phyloP scores from a whole-genome alignment of 306 rosid genomes.

The Quercus engelmannii region DNA sequence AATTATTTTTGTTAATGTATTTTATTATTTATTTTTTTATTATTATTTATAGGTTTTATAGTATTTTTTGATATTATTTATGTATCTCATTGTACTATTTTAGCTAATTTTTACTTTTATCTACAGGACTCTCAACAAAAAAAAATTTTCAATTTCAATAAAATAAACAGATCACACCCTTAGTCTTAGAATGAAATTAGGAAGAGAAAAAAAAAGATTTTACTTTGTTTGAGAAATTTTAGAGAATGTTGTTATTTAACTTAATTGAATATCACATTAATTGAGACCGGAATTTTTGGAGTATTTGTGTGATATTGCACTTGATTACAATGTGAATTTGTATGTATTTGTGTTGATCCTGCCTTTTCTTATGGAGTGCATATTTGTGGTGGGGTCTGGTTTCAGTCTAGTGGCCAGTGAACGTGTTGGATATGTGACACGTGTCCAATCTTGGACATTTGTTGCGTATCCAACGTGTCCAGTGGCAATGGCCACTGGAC shows the following conservation, averaged over 20 bases:
- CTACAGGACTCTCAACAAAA: rapidly evolving
- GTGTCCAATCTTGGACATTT: no score
- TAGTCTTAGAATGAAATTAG: no score
- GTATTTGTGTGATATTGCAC: background rate
- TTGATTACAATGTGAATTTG: background rate
- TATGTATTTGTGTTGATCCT: background rate
- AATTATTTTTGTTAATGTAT: no score
- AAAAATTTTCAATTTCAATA: no score
- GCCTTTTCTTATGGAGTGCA: background rate
- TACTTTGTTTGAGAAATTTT: background rate
- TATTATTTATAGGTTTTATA: no score
- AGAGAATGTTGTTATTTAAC: background rate
- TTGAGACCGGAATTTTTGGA: background rate
- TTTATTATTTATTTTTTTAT: no score
- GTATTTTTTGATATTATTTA: rapidly evolving
- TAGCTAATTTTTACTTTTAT: no score
- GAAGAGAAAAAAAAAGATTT: no score
- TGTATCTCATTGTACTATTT: rapidly evolving
- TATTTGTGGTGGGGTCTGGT: conserved; percentile 5
- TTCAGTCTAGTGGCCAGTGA: no score
- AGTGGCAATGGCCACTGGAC: no score
- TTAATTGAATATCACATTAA: background rate
- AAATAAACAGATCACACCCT: rapidly evolving
- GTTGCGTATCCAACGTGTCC: no score
- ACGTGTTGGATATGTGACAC: no score